phyloP scores from a whole-genome alignment of 768 basidiomycete genomes.

The Lactifluus subvellereus region DNA sequence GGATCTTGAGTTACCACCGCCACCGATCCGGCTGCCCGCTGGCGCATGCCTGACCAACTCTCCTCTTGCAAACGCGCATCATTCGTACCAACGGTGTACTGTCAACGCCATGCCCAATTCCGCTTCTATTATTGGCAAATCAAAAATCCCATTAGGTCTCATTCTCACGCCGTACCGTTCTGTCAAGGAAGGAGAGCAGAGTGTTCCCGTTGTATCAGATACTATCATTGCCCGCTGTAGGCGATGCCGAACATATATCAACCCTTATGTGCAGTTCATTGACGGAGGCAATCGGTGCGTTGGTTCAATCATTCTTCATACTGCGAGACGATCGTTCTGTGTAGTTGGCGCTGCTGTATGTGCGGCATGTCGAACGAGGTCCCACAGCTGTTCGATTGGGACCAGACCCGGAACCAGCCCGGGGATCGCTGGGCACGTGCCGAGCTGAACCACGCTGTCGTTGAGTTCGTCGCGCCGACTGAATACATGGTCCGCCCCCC shows the following conservation, averaged over 20 bases:
- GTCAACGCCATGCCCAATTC: conserved; percentile 24
- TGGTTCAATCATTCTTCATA: not conserved
- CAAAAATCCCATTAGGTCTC: conserved; percentile 46
- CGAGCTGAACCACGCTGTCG: conserved; percentile 89
- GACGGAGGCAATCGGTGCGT: conserved; percentile 89
- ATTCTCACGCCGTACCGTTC: conserved; percentile 48
- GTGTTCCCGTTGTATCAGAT: conserved; percentile 46
- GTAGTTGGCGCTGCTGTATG: conserved; percentile 97
- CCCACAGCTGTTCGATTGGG: conserved; percentile 98
- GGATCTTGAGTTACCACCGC: conserved; percentile 74
- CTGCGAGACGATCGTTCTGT: not conserved
- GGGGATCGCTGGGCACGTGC: conserved; percentile 93
- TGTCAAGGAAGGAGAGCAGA: conserved; percentile 40
- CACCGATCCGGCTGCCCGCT: conserved; percentile 85
- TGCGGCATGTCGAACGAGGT: conserved; percentile 98
- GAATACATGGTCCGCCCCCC: conserved; percentile 99
- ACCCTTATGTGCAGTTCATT: conserved; percentile 59
- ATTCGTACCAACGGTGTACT: conserved; percentile 88
- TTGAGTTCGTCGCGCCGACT: conserved; percentile 95
- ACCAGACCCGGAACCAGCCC: conserved; percentile 86
- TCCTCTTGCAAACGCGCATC: conserved; percentile 77
- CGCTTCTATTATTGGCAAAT: conserved; percentile 32
- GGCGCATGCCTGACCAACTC: conserved; percentile 75
- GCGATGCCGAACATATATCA: conserved; percentile 51
- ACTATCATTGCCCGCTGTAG: conserved; percentile 50